Evolutionary conservation across 139 green algal genomes (phyloP).

Genomic region (Klebsormidium nitens): DNA sequence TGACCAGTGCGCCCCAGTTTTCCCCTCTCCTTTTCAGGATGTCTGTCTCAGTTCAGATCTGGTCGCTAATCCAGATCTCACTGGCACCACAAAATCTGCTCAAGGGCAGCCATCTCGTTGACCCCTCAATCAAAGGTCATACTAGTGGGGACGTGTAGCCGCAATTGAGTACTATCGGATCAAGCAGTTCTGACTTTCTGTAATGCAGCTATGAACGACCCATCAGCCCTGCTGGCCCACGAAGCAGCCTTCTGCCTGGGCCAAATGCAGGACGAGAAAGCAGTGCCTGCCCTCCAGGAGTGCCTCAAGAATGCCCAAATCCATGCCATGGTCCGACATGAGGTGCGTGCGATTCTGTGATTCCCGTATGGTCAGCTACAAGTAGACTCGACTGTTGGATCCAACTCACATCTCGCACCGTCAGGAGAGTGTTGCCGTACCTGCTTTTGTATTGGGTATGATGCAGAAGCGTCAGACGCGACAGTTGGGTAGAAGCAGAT

Average conservation of each 20-base stretch:
- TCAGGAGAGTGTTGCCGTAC: not conserved
- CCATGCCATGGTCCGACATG: slow-evolving; percentile 43
- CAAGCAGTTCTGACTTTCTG: no score
- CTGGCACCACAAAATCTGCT: no score
- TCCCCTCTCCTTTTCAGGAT: no score
- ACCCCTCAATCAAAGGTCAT: no score
- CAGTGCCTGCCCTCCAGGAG: slow-evolving; percentile 13
- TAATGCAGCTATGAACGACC: slow-evolving; percentile 29
- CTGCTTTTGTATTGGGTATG: not conserved
- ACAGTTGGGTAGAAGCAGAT: no score
- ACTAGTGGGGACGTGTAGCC: no score
- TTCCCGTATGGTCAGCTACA: not conserved
- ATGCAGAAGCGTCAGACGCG: not conserved
- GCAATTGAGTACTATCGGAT: no score
- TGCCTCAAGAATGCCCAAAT: slow-evolving; percentile 18
- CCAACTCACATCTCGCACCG: not conserved
- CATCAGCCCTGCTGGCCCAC: slow-evolving; percentile 42
- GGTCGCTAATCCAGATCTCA: no score
- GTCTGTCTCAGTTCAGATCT: no score
- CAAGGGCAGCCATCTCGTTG: no score
- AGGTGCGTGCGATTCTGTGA: slow-evolving; percentile 18
- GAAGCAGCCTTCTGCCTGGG: slow-evolving; percentile 90
- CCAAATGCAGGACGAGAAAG: slow-evolving; percentile 72
- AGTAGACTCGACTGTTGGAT: not conserved
- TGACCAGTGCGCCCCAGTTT: no score